Conservation (phyloP, 2,329 filamentous ascomycete genomes). For the Emydomyces testavorans region DNA sequence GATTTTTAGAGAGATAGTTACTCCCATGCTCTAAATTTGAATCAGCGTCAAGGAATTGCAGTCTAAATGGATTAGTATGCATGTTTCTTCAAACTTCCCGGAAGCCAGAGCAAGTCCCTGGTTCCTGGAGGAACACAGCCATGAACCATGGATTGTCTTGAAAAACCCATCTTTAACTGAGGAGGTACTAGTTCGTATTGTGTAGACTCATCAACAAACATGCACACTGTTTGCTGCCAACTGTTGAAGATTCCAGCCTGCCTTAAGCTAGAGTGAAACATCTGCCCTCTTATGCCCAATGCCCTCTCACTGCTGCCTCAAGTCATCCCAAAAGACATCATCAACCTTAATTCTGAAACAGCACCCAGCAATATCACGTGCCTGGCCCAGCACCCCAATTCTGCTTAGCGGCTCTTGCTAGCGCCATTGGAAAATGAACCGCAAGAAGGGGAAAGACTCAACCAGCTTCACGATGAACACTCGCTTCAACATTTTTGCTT, state of each 20-base stretch:
- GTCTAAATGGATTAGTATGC: neutral
- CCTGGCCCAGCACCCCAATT: slow-evolving; percentile 1
- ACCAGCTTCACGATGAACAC: slow-evolving; percentile 2
- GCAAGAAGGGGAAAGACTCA: neutral
- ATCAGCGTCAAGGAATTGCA: no score
- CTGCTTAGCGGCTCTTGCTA: slow-evolving; percentile 8
- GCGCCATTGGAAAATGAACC: slow-evolving; percentile 11
- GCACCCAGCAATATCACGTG: slow-evolving; percentile 4
- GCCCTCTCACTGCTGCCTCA: neutral
- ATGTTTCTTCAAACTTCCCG: slow-evolving; percentile 2
- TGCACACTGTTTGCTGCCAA: neutral
- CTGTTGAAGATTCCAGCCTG: neutral
- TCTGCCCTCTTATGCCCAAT: neutral
- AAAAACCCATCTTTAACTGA: neutral
- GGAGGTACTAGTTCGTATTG: no score
- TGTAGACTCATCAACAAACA: no score
- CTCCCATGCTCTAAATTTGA: no score
- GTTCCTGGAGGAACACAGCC: slow-evolving; percentile 4
- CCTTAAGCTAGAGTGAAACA: neutral
- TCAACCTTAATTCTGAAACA: slow-evolving; percentile 2
- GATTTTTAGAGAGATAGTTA: no score
- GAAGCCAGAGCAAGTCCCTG: neutral
- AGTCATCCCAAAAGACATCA: neutral
- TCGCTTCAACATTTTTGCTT: neutral
- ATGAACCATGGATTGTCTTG: slow-evolving; percentile 1